Evolutionary conservation across 2,329 filamentous ascomycete genomes (phyloP), one percentile per base, ranked within the genome.

Genomic region (Colletotrichum godetiae): DNA sequence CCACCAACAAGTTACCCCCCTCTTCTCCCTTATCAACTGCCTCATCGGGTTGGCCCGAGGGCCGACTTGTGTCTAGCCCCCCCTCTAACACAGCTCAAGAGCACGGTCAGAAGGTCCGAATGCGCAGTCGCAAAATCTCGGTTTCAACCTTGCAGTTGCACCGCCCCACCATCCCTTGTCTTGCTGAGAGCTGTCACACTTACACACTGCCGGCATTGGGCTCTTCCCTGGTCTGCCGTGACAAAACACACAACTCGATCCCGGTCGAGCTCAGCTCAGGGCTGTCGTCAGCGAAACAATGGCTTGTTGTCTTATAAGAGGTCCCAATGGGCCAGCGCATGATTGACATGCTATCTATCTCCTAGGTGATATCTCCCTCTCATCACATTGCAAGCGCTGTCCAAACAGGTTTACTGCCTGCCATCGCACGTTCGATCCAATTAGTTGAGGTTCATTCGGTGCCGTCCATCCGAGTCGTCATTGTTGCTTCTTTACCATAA

Each of bases 131-230:
- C 67, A 33, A 71, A 61, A 64, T 49, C 67, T 73, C 49, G 46
- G 71, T 73, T 73, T 73, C 71, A 73, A 71, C 60, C 60, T 49
- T 71, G 71, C 71, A 61, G 59, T 71, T 71, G 67, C 60, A 73
- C 35, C 55, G 61, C 71, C 61, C 61, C 71, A 61, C 61, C 56
- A 22, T 49, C 55, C 37, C 46, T 19, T 73, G 55, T 37, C 70
- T 66, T 66, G 56, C 46, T 73, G 53, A 58, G 31, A 33, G 56
- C 66, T 65, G 66, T 60, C 67, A 65, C 60, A 70, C 67, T 71
- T 46, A 49, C 35, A 73, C 63, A 73, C 63, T 62, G 71, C 67
- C 56, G 67, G 61, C 60, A 65, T 71, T 49, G 60, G 37, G 46
- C 49, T 46, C 67, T 65, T 31, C 35, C 15, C 42, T 49, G 42